Evolutionary conservation across 192 early-diverging fungal species (phyloP), one percentile per base, ranked within the genome.

Genomic region (Gonapodya sp.): DNA sequence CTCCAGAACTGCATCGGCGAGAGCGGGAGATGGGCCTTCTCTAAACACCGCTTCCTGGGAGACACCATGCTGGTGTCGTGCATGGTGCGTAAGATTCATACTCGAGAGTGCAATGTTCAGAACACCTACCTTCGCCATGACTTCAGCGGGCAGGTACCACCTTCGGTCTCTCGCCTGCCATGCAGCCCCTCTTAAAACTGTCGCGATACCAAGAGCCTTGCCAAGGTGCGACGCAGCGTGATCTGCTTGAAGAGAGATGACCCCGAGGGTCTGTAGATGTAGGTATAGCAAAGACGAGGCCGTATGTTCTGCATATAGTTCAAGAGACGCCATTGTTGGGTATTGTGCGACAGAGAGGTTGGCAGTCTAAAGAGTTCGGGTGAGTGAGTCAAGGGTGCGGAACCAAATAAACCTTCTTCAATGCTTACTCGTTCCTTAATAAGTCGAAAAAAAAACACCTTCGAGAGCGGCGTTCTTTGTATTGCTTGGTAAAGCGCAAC

Each of bases 151-250:
- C 73, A 98, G 84, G 35, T 93, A 86, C 82, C 94, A 89, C 34
- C 91, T 83, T 34, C 91, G 86, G 78, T 93, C 88, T 33, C 87
- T 83, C n/a, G 92, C 84, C 83, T 93, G 89, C 73, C 92, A 89
- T 18, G 95, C 94, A 36, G 93, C 86, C 0, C 92, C 91, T 18
- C 95, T 87, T 36, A 95, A 83, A 80, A 94, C 86, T 24, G 92
- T 93, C 0, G 91, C 83, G 18, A 98, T 94, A 0, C 95, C 96
- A 36, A 93, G 90, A 33, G 96, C 93, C 77, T 98, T 94, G 34
- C 96, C 97, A 35, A 99, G 88, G 81, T 97, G 95, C 34, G 94
- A 93, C 1, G 93, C 94, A 8, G 91, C 92, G 85, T 98, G 96
- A 85, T 99, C 95, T 0, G 93, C 92, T 46, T 94, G 88, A 73